Evolutionary conservation across 2,329 filamentous ascomycete species (phyloP), one percentile per base, ranked within the genome.

Genomic region (Cytospora leucostoma): DNA sequence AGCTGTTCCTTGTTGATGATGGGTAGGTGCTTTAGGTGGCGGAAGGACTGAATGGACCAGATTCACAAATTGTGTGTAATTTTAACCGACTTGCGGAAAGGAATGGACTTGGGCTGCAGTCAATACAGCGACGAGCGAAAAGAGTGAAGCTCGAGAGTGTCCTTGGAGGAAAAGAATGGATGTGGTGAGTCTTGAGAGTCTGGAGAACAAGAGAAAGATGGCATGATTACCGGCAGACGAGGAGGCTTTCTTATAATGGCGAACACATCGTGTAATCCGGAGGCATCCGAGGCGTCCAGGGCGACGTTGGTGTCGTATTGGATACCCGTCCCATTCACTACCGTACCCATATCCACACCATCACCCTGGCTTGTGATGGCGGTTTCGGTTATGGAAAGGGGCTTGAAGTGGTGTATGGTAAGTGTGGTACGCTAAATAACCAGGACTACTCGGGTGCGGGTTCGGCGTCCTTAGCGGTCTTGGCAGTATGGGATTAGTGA

Each of bases 51-150:
- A 61, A 55, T 40, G 58, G 53, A 62, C 53, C 59, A 57, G 7
- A 44, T 44, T n/a, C 40, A 44, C 40, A 15, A 44, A 10, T 44
- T 47, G 44, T 21, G 17, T 10, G 44, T 47, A 17, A 4, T n/a
- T 19, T n/a, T 47, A 10, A 56, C 62, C 63, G 63, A 44, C 63
- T 65, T 40, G 63, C 63, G 44, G 63, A 56, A 49, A 50, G 21
- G 60, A 65, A 63, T 35, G 60, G 61, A 64, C 54, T 33, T 61
- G 56, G 21, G 59, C 63, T 65, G 63, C 55, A 65, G 52, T 65
- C 63, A 65, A 65, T 63, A 65, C 63, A 65, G 63, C 27, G 21
- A 61, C 56, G 60, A 65, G 63, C 55, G 49, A n/a, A 65, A 65
- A 62, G 63, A 63, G 59, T 63, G 59, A 55, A 63, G 56, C 60